A percentile compares a stretch with the other conserved stretches of the same genome.
Conservation (phyloP, 1,139 yeast genomes). For the Geotrichum europaeum region DNA sequence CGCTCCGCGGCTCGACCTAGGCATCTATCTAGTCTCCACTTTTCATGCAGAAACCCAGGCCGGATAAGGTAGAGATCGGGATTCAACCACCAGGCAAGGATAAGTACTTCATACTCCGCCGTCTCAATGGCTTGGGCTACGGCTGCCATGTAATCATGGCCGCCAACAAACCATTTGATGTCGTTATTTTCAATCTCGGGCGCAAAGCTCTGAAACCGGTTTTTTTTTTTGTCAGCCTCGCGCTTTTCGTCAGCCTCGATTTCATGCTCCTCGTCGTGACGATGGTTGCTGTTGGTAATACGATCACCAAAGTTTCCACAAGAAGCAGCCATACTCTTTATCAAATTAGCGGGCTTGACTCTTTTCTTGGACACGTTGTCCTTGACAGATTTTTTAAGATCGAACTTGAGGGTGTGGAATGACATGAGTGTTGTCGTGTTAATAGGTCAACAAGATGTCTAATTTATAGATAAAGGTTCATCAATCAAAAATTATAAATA, state of each 20-base stretch:
- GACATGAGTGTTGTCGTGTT: slow-evolving; percentile 4
- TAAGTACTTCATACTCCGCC: slow-evolving; percentile 58
- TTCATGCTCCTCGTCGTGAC: slow-evolving; percentile 22
- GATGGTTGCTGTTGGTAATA: slow-evolving; percentile 19
- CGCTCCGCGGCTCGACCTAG: slow-evolving; percentile 56
- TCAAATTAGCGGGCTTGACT: slow-evolving; percentile 7
- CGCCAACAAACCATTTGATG: slow-evolving; percentile 66
- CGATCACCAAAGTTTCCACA: slow-evolving; percentile 20
- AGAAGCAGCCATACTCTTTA: slow-evolving; percentile 18
- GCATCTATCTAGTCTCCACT: slow-evolving; percentile 54
- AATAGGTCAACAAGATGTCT: not conserved
- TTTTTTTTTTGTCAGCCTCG: slow-evolving; percentile 18
- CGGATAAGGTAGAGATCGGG: slow-evolving; percentile 56
- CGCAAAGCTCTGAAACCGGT: slow-evolving; percentile 38
- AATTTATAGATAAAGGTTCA: not conserved
- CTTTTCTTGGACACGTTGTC: slow-evolving; percentile 12
- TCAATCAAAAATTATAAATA: not conserved
- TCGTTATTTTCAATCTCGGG: slow-evolving; percentile 50
- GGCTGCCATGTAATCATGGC: slow-evolving; percentile 42
- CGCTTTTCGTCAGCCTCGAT: slow-evolving; percentile 17
- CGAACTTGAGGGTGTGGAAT: slow-evolving; percentile 16
- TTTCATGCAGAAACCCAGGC: slow-evolving; percentile 60
- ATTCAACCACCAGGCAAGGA: slow-evolving; percentile 64
- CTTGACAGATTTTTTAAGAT: slow-evolving; percentile 16
- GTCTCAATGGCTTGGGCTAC: slow-evolving; percentile 55